Evolutionary conservation across 1,139 yeast genomes (phyloP).

Genomic region (Yamadazyma blattariae): DNA sequence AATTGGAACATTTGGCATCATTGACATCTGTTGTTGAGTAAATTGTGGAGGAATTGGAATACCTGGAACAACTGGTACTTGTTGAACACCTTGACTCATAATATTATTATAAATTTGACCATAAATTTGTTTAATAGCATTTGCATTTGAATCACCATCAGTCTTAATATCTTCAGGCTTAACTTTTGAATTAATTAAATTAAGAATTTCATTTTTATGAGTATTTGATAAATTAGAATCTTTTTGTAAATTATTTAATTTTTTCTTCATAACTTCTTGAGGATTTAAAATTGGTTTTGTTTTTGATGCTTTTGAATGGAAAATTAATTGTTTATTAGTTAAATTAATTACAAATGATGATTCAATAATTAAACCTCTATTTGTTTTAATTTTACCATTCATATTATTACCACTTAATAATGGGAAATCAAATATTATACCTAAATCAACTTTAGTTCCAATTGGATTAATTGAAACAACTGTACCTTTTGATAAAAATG

Average conservation of each 20-base stretch:
- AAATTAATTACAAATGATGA: slow-evolving; percentile 80
- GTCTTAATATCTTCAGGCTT: slow-evolving; percentile 14
- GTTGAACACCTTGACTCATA: slow-evolving; percentile 35
- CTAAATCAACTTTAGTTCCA: slow-evolving; percentile 58
- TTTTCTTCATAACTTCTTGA: slow-evolving; percentile 23
- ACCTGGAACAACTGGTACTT: slow-evolving; percentile 23
- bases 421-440: slow-evolving; percentile 80
- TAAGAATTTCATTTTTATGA: slow-evolving; percentile 33
- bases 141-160: slow-evolving; percentile 21
- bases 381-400: slow-evolving; percentile 72
- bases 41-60: slow-evolving; percentile 36
- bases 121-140: slow-evolving; percentile 47
- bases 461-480: slow-evolving; percentile 75
- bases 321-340: slow-evolving; percentile 69
- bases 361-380: slow-evolving; percentile 82
- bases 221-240: slow-evolving; percentile 9
- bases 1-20: neutral
- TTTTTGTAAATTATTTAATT: slow-evolving; percentile 13
- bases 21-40: slow-evolving; percentile 14
- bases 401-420: slow-evolving; percentile 79
- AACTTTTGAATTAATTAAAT: slow-evolving; percentile 13
- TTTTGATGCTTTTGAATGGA: slow-evolving; percentile 67
- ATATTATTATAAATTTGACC: slow-evolving; percentile 47
- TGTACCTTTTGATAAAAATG: slow-evolving; percentile 85
- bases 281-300: slow-evolving; percentile 31